Base-by-base conservation (phyloP, 768 basidiomycete species). In the Dacryopinax primogenitus region DNA sequence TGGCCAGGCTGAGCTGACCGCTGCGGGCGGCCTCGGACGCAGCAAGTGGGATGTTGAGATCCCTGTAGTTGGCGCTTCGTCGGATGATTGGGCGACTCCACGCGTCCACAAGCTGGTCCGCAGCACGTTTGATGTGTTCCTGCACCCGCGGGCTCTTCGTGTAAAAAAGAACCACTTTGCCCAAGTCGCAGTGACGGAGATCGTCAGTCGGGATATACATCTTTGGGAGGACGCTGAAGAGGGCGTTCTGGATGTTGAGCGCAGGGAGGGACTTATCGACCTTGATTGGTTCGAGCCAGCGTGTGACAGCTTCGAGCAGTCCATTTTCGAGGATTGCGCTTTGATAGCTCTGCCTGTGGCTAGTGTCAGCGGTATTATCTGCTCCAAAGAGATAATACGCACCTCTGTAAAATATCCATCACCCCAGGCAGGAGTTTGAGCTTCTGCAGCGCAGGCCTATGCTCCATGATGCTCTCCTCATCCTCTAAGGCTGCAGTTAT, bases 311-410 rank as follows among this genome's bases (percentile, higher is more conserved):
- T 69, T 92, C 89, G 32, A 99, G 80, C 41, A 98, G 83, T 68
- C 94, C 92, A 74, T 93, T 93, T 76, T 99, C 96, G 63, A 92
- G 84, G 72, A 98, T 95, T 3, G 92, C 90, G 71, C 95, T 91
- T 12, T 87, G 84, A 16, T 95, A 36, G 23, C 37, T 65, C 62
- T 51, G 65, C 66, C 67, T 67, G 72, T 34, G 23, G 37, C 33
- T 61, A 16, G 26, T 26, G 1, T 26, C 28, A 32, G 41, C 7
- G 23, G 23, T 9, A 63, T 33, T 21, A 62, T 23, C 33, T n/a
- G 37, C 32, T 2, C 9, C 23, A 21, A 47, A 47, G 11, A 63
- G 16, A 63, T 16, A 23, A 26, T 2, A 77, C 87, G 64, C 71
- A 95, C 95, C 94, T 97, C 76, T 92, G 87, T 65, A 99, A 80